These are phyloP conservation scores for Effrenium voratum DNA, from an alignment of 73 alveolate species.

Conservation along the genomic window DNA sequence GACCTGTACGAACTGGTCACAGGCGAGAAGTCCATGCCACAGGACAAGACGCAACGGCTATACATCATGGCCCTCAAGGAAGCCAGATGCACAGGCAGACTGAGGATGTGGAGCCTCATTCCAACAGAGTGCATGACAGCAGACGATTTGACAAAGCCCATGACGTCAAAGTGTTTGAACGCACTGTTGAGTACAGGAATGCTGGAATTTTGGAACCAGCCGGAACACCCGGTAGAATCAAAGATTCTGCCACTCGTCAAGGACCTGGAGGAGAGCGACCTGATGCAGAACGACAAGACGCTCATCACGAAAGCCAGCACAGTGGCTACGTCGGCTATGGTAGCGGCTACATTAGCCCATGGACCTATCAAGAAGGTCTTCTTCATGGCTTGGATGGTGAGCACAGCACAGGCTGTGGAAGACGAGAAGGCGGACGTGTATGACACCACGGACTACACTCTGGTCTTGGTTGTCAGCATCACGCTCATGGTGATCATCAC, in stretches of 20 bases:
- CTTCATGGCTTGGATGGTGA: neutral
- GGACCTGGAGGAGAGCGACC: neutral
- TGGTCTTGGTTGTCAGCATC: no score
- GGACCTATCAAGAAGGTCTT: neutral
- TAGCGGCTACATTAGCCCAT: neutral
- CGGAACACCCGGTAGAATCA: neutral
- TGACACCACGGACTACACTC: no score
- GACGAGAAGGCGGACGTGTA: neutral
- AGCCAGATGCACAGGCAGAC: neutral
- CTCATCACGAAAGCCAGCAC: neutral
- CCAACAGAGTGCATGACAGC: slow-evolving; percentile 20
- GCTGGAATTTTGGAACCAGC: neutral
- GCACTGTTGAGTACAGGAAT: neutral
- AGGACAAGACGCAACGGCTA: neutral
- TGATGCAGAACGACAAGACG: neutral
- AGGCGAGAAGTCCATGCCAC: neutral
- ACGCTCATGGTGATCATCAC: no score
- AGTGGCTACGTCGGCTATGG: neutral
- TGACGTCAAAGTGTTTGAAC: neutral
- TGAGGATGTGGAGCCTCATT: neutral
- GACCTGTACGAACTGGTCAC: slow-evolving; percentile 10
- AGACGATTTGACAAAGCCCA: neutral
- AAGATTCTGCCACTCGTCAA: neutral
- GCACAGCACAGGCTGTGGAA: neutral
- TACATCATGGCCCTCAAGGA: neutral